Evolutionary conservation across 768 basidiomycete species (phyloP), one percentile per base, ranked within the genome.

Genomic region (Kockovaella imperatae): DNA sequence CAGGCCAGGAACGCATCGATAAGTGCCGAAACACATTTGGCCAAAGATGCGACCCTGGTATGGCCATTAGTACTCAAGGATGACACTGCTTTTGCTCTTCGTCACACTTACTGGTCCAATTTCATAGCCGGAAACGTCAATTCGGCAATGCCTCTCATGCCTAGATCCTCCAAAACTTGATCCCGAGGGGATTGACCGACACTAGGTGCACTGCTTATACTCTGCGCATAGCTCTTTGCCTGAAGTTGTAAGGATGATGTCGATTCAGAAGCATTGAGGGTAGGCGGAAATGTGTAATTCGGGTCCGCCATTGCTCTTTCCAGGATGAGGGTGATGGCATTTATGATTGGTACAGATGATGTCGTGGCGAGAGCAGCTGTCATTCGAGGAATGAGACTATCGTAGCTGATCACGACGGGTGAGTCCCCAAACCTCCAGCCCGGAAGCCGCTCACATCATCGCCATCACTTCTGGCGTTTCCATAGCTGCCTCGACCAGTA

Each of bases 401-500:
- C 65, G 44, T 59, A 61, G 13, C 63, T 64, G 34, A 1, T 24
- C 39, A 25, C 34, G 42, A 18, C 31, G 32, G 49, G 8, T 32
- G 0, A 15, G 21, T 28, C 5, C 23, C 18, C 42, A 51, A 36
- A n/a, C n/a, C n/a, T 17, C n/a, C 31, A 25, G 14, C n/a, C 31
- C 5, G 11, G 34, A 3, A 21, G 10, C n/a, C 11, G 79, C 87
- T 52, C 74, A 88, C 87, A 79, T 77, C 64, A 86, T 76, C 1
- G 80, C 73, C 20, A 87, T 74, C 18, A 82, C 77, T 17, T 88
- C 84, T 1, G 87, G 87, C 68, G 80, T 83, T 7, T 74, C 70
- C 5, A 72, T 71, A 14, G 81, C 78, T 13, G 87, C 77, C 35
- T 87, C 83, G 25, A 84, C 79, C 25, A 95, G 75, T 26, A 93